Evolutionary conservation across 805 yeast species (phyloP).

Genomic region (Zygosaccharomyces gambellarensis): DNA sequence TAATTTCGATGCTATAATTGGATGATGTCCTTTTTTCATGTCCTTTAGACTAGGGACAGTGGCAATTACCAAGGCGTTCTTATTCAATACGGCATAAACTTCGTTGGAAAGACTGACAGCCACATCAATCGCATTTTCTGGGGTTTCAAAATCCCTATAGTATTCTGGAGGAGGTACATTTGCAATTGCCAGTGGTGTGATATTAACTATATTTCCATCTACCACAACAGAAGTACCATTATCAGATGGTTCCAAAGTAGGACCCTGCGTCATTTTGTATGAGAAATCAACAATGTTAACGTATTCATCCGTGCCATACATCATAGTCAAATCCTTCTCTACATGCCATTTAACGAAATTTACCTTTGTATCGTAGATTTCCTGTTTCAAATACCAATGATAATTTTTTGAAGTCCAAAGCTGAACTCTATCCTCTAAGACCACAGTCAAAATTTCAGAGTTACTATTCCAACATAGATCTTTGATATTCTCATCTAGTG

Average conservation of each 20-base stretch:
- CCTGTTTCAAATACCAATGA: slow-evolving; percentile 93
- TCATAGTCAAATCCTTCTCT: slow-evolving; percentile 72
- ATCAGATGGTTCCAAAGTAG: slow-evolving; percentile 63
- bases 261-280: slow-evolving; percentile 59
- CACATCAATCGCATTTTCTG: slow-evolving; percentile 53
- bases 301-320: slow-evolving; percentile 52
- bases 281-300: slow-evolving; percentile 67
- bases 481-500: slow-evolving; percentile 45
- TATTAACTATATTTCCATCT: slow-evolving; percentile 65
- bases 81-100: slow-evolving; percentile 52
- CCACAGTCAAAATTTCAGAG: slow-evolving; percentile 73
- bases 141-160: slow-evolving; percentile 57
- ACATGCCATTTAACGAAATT: slow-evolving; percentile 74
- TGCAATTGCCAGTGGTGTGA: slow-evolving; percentile 80
- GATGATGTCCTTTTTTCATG: slow-evolving; percentile 47
- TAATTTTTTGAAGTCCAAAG: slow-evolving; percentile 90
- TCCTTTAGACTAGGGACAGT: slow-evolving; percentile 39
- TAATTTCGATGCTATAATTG: slow-evolving; percentile 37
- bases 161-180: slow-evolving; percentile 95
- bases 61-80: slow-evolving; percentile 44
- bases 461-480: slow-evolving; percentile 74
- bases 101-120: slow-evolving; percentile 61
- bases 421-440: slow-evolving; percentile 58
- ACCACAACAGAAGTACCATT: slow-evolving; percentile 74
- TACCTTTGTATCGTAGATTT: slow-evolving; percentile 40